Percentiles rank a stretch among this genome's conserved stretches.
These are phyloP conservation scores for Carallia pectinifolia DNA, from an alignment of 345 rosid genomes.

Conservation along the genomic window DNA sequence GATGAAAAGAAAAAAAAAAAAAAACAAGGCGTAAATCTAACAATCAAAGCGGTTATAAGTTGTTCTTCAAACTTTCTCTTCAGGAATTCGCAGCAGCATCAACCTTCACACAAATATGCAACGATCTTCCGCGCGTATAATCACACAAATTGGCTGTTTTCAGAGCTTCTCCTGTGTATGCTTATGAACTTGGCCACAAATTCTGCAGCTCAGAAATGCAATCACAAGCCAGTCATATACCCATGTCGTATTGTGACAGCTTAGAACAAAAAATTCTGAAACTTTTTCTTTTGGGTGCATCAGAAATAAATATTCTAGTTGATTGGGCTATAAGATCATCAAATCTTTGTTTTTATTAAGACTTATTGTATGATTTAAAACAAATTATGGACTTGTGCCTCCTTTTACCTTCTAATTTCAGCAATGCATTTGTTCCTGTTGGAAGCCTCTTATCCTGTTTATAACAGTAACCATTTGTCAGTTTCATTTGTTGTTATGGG, in stretches of 20 bases:
- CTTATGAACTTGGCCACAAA: slow-evolving; percentile 64
- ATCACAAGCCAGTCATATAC: not conserved
- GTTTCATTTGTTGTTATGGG: slow-evolving; percentile 5
- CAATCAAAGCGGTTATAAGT: too few species aligned
- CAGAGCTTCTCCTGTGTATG: slow-evolving; percentile 41
- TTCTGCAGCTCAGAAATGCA: slow-evolving; percentile 37
- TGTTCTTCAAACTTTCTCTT: too few species aligned
- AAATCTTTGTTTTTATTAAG: too few species aligned
- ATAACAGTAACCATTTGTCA: slow-evolving; percentile 3
- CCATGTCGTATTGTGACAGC: not conserved
- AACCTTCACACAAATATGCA: not conserved
- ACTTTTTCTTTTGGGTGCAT: too few species aligned
- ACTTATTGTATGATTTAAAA: too few species aligned
- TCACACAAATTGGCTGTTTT: slow-evolving; percentile 6
- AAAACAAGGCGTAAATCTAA: too few species aligned
- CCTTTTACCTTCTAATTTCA: slow-evolving; percentile 61
- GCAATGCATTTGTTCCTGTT: slow-evolving; percentile 52
- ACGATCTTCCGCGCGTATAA: not conserved
- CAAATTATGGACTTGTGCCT: not conserved
- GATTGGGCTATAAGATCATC: too few species aligned
- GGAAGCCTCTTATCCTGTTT: slow-evolving; percentile 68
- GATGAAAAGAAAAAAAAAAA: too few species aligned
- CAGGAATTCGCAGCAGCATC: too few species aligned
- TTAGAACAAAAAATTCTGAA: too few species aligned
- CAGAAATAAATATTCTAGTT: too few species aligned